These are phyloP conservation scores for Yamadazyma endophytica DNA, from an alignment of 805 yeast genomes.

Conservation along the genomic window DNA sequence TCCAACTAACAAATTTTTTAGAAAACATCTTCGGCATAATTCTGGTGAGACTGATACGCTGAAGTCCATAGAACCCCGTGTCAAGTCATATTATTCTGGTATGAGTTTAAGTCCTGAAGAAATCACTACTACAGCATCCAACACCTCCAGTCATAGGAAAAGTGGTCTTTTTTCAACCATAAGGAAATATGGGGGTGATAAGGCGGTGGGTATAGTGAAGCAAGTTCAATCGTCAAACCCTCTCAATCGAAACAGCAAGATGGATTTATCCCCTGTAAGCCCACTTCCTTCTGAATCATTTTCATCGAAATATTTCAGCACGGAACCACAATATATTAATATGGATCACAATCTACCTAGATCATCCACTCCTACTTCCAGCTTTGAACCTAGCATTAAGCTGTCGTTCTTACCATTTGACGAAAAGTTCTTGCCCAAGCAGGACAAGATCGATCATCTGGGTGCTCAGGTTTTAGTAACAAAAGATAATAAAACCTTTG, in stretches of 20 bases:
- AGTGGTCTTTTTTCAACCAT: constrained; percentile 37
- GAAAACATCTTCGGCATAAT: constrained; percentile 61
- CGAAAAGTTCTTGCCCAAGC: constrained; percentile 22
- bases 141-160: constrained; percentile 13
- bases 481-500: constrained; percentile 54
- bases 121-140: not conserved
- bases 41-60: constrained; percentile 12
- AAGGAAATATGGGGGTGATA: constrained; percentile 38
- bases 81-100: constrained; percentile 13
- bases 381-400: not conserved
- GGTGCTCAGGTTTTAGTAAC: constrained; percentile 50
- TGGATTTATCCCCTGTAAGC: constrained; percentile 11
- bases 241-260: constrained; percentile 7
- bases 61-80: constrained; percentile 4
- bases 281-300: constrained; percentile 8
- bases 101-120: constrained; percentile 13
- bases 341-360: constrained; percentile 9
- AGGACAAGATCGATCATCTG: constrained; percentile 4
- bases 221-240: constrained; percentile 18
- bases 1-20: constrained; percentile 44
- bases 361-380: constrained; percentile 3
- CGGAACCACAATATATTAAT: constrained; percentile 8
- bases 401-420: constrained; percentile 13
- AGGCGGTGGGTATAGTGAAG: constrained; percentile 33
- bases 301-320: constrained; percentile 3